These are phyloP conservation scores for Candida sithepensis DNA, from an alignment of 805 yeast genomes.

Conservation along the genomic window DNA sequence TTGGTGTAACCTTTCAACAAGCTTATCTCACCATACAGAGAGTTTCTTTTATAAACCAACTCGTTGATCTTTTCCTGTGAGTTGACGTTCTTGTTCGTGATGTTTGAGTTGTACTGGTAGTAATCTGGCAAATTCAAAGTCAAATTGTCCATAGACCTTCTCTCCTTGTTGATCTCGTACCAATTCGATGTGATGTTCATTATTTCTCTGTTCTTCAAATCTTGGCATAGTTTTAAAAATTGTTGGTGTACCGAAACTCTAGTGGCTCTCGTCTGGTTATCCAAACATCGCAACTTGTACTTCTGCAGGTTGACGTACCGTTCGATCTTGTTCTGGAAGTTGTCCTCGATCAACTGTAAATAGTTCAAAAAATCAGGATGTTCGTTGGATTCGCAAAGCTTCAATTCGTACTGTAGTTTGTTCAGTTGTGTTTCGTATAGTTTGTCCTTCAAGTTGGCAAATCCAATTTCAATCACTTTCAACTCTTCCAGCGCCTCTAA, in stretches of 20 bases:
- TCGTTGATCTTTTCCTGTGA: conserved; percentile 31
- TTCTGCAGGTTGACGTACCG: conserved; percentile 38
- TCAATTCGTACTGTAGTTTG: conserved; percentile 75
- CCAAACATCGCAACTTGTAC: conserved; percentile 73
- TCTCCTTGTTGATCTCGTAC: conserved; percentile 88
- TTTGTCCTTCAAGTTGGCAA: conserved; percentile 81
- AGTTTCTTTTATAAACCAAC: conserved; percentile 64
- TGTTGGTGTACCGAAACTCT: conserved; percentile 84
- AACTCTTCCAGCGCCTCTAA: conserved; percentile 67
- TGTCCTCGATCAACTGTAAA: conserved; percentile 65
- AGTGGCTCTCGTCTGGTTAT: conserved; percentile 74
- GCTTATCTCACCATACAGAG: conserved; percentile 66
- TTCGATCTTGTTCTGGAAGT: conserved; percentile 64
- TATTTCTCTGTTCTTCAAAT: conserved; percentile 61
- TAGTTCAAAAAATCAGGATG: conserved; percentile 86
- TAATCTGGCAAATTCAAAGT: conserved; percentile 50
- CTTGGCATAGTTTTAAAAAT: conserved; percentile 63
- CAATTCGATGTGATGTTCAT: conserved; percentile 76
- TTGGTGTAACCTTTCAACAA: conserved; percentile 61
- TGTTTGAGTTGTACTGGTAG: conserved; percentile 29
- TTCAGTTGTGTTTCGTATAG: conserved; percentile 79
- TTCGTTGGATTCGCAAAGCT: conserved; percentile 81
- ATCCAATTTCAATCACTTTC: conserved; percentile 77
- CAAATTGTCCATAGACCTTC: conserved; percentile 72
- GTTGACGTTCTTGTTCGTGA: conserved; percentile 23